A percentile compares a stretch with the other conserved stretches of the same genome.
These are phyloP conservation scores for Apiospora saccharicola DNA, from an alignment of 2,329 filamentous ascomycete genomes.

Conservation along the genomic window DNA sequence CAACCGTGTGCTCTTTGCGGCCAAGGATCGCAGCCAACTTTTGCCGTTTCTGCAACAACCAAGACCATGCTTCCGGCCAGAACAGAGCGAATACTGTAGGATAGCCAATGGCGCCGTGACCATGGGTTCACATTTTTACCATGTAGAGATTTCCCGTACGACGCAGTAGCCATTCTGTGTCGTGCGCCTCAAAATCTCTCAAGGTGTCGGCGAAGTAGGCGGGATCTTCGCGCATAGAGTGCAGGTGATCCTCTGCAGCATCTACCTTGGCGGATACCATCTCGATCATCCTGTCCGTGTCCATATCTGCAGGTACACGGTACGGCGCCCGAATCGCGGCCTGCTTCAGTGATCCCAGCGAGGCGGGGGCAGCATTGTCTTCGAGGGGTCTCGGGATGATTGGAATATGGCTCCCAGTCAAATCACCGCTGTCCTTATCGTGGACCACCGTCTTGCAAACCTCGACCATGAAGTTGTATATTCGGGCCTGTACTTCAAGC, in stretches of 20 bases:
- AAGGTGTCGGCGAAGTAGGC: constrained; percentile 28
- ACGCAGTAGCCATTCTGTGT: not conserved
- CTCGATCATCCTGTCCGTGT: constrained; percentile 26
- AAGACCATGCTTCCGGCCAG: not conserved
- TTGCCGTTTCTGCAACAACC: not conserved
- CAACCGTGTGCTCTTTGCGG: not conserved
- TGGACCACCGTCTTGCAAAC: not conserved
- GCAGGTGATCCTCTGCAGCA: constrained; percentile 31
- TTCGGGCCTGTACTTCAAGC: not conserved
- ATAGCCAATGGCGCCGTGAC: not conserved
- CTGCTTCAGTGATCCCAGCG: not conserved
- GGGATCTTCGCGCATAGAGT: constrained; percentile 32
- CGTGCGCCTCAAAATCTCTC: constrained; percentile 20
- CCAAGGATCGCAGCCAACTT: not conserved
- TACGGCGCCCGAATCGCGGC: constrained; percentile 29
- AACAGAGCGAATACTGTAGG: not conserved
- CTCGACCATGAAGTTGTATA: not conserved
- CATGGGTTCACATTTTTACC: not conserved
- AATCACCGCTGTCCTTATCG: not conserved
- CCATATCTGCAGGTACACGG: constrained; percentile 25
- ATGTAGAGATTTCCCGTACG: not conserved
- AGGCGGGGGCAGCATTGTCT: not conserved
- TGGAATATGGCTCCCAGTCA: not conserved
- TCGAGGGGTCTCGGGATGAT: not conserved
- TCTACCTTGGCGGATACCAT: constrained; percentile 26